Evolutionary conservation across 2,329 filamentous ascomycete species (phyloP).

Genomic region (Ophiostoma ulmi): DNA sequence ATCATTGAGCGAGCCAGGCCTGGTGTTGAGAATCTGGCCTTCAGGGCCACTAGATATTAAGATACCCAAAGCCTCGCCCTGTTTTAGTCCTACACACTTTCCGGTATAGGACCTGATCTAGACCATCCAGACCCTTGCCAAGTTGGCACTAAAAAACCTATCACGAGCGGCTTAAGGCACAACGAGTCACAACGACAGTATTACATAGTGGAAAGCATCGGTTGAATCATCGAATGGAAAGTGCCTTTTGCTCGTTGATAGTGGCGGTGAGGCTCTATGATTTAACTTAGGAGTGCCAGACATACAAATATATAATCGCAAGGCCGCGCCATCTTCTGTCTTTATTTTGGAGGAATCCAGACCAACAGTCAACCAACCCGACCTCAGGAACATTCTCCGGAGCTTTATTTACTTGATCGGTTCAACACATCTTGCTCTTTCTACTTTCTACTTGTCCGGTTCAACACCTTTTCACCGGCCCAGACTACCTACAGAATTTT

Average conservation of each 20-base stretch:
- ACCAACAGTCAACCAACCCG: not conserved
- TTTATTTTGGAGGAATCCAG: not conserved
- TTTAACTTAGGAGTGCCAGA: not conserved
- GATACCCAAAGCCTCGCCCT: not conserved
- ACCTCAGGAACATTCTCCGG: not conserved
- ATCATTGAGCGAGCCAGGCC: not conserved
- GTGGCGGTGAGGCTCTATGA: not conserved
- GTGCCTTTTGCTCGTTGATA: not conserved
- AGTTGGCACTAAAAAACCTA: not conserved
- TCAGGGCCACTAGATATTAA: not conserved
- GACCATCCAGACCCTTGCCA: too few relatives aligned
- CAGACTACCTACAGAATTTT: not conserved
- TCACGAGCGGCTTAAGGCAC: too few relatives aligned
- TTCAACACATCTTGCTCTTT: not conserved
- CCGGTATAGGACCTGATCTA: not conserved
- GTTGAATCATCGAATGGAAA: not conserved
- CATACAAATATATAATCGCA: not conserved
- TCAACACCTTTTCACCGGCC: not conserved
- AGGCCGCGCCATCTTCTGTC: not conserved
- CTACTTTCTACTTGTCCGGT: not conserved
- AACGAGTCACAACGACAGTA: not conserved
- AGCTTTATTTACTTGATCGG: not conserved
- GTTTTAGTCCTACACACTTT: not conserved
- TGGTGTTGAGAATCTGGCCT: not conserved
- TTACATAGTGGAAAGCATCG: not conserved